Conservation (phyloP, 2,329 filamentous ascomycete genomes). For the Raffaelea albimanens region DNA sequence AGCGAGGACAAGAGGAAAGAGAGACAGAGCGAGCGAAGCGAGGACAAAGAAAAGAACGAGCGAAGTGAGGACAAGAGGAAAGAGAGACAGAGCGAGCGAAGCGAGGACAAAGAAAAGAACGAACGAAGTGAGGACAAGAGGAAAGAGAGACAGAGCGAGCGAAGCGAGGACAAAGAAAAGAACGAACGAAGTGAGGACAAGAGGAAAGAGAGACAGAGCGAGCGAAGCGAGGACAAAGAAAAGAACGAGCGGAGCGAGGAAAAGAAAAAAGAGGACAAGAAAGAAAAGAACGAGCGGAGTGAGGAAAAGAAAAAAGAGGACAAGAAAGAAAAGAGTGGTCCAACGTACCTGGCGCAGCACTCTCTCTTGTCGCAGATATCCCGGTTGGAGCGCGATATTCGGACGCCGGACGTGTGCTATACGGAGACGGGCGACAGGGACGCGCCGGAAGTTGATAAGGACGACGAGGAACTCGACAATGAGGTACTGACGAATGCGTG, state of each 20-base stretch:
- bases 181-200: background rate
- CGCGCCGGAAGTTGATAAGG: slow-evolving; percentile 5
- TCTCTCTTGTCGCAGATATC: slow-evolving; percentile 80
- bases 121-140: background rate
- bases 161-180: background rate
- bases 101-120: background rate
- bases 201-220: background rate
- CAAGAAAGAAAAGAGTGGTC: slow-evolving; percentile 21
- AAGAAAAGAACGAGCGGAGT: background rate
- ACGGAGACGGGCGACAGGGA: slow-evolving; percentile 38
- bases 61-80: background rate
- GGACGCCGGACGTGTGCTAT: slow-evolving; percentile 78
- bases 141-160: no score
- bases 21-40: slow-evolving; percentile 4
- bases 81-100: background rate
- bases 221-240: no score
- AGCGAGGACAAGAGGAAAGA: slow-evolving; percentile 1
- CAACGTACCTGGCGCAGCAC: slow-evolving; percentile 84
- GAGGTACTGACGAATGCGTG: slow-evolving; percentile 77
- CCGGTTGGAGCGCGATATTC: slow-evolving; percentile 62
- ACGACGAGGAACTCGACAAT: slow-evolving; percentile 16
- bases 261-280: background rate
- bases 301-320: background rate
- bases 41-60: background rate
- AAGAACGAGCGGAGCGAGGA: background rate